These are phyloP conservation scores for Tilletia walkeri DNA, from an alignment of 1,284 basidiomycete species.

Conservation along the genomic window DNA sequence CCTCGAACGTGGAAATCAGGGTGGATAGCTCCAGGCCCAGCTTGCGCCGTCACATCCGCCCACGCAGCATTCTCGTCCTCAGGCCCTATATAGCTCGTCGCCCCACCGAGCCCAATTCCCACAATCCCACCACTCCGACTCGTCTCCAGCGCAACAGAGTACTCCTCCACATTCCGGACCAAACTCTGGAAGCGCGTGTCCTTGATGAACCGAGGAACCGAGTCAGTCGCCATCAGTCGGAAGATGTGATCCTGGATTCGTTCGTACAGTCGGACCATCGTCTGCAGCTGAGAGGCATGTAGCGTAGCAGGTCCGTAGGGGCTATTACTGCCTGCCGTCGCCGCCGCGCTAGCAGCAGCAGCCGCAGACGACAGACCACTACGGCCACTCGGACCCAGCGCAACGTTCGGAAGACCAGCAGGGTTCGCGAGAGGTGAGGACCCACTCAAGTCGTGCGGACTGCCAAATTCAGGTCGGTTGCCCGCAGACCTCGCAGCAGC, in stretches of 20 bases:
- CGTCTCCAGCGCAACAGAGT: slow-evolving; percentile 22
- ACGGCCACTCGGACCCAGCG: neutral
- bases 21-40: neutral
- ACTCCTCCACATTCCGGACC: slow-evolving; percentile 48
- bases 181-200: slow-evolving; percentile 44
- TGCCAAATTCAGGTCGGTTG: slow-evolving; percentile 14
- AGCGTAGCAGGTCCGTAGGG: slow-evolving; percentile 24
- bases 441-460: neutral
- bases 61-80: neutral
- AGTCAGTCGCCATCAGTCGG: slow-evolving; percentile 95
- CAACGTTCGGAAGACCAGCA: neutral
- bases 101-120: slow-evolving; percentile 2
- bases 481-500: neutral
- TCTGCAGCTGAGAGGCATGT: slow-evolving; percentile 74
- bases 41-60: neutral
- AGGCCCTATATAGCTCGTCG: neutral
- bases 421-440: neutral
- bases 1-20: neutral
- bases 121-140: slow-evolving; percentile 12
- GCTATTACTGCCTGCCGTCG: neutral
- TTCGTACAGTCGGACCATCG: slow-evolving; percentile 88
- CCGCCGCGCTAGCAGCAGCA: slow-evolving; percentile 29
- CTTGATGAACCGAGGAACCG: slow-evolving; percentile 66
- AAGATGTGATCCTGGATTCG: slow-evolving; percentile 96
- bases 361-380: slow-evolving; percentile 27